Evolutionary conservation across 257 asterid genomes (phyloP).

Genomic region (Dorcoceras hygrometricum): DNA sequence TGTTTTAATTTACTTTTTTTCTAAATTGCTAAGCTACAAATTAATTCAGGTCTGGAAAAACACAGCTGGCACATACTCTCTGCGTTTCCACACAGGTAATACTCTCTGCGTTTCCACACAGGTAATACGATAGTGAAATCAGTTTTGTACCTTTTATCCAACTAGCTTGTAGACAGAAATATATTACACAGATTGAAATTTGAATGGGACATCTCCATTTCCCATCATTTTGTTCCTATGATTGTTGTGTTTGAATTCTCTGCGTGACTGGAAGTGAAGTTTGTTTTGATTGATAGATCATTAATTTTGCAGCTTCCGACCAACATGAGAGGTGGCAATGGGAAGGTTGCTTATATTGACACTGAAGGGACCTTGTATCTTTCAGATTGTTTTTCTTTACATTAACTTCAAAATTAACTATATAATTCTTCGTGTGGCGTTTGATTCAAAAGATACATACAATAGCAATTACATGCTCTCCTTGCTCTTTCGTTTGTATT

Average conservation of each 20-base stretch:
- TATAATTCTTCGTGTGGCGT: neutral
- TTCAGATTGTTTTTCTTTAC: neutral
- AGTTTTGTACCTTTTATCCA: conserved; percentile 2
- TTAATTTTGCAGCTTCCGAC: conserved; percentile 73
- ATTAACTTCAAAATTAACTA: neutral
- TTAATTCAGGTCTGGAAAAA: conserved; percentile 87
- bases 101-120: conserved; percentile 87
- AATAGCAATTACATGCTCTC: conserved; percentile 52
- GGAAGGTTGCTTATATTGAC: conserved; percentile 87
- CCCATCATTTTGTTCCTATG: neutral
- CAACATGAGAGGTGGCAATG: conserved; percentile 94
- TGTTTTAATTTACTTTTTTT: conserved; percentile 4
- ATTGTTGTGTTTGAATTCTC: conserved; percentile 1
- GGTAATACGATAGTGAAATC: conserved; percentile 36
- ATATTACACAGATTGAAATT: neutral
- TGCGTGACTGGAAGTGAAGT: conserved; percentile 5
- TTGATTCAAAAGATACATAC: no score
- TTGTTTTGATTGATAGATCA: conserved; percentile 11
- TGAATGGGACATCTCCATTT: conserved; percentile 1
- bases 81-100: conserved; percentile 94
- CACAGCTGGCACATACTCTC: conserved; percentile 98
- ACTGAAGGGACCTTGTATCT: neutral
- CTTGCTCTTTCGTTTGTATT: neutral
- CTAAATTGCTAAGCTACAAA: conserved; percentile 27
- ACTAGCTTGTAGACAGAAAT: conserved; percentile 17